phyloP scores from a whole-genome alignment of 805 yeast species.

The Sugiyamaella valdiviana region DNA sequence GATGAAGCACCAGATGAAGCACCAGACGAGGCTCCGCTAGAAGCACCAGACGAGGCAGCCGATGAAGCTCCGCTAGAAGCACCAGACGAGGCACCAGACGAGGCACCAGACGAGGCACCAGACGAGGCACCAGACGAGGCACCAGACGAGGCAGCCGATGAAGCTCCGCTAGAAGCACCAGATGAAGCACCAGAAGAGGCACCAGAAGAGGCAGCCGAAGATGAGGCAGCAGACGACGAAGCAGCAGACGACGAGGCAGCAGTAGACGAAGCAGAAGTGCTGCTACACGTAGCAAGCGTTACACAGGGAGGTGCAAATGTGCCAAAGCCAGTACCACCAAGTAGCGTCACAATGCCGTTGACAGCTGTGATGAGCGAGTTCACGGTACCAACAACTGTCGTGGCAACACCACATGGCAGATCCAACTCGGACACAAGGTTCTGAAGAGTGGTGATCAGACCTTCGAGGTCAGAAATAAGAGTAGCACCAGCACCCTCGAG shows the following conservation, averaged over 20 bases:
- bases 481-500: neutral
- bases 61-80: neutral
- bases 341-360: neutral
- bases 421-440: neutral
- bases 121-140: neutral
- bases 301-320: neutral
- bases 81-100: neutral
- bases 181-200: neutral
- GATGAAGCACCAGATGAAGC: too few relatives aligned
- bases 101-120: neutral
- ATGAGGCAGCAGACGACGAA: neutral
- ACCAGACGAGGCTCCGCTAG: neutral
- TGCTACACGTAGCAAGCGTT: neutral
- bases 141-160: neutral
- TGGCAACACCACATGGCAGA: constrained; percentile 2
- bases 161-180: neutral
- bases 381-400: neutral
- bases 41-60: neutral
- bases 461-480: neutral
- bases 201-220: neutral
- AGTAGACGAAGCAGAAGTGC: neutral
- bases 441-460: neutral
- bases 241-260: neutral
- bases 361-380: neutral
- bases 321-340: neutral